Percentiles rank a stretch among this genome's conserved stretches.
Evolutionary conservation across 768 basidiomycete genomes (phyloP).

Genomic region (Dentipellis fragilis): DNA sequence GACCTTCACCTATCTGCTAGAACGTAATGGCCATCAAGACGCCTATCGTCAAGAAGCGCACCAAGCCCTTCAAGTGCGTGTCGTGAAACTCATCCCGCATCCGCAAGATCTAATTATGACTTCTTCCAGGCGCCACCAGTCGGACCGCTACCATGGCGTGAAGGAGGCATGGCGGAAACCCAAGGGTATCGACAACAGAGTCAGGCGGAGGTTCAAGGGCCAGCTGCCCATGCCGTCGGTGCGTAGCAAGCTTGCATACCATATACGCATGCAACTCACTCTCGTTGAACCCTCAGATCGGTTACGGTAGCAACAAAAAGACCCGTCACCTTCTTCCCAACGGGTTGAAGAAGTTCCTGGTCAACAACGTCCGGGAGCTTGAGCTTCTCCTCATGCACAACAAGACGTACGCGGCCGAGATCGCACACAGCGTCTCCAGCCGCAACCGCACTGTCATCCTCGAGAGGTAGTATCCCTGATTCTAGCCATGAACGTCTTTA

Average conservation of each 20-base stretch:
- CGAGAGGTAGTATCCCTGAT: constrained; percentile 46
- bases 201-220: constrained; percentile 90
- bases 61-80: constrained; percentile 89
- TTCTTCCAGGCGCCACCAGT: constrained; percentile 81
- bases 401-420: constrained; percentile 90
- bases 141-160: constrained; percentile 92
- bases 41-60: constrained; percentile 92
- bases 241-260: constrained; percentile 15
- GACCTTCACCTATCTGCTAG: constrained; percentile 6
- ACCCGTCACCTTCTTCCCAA: constrained; percentile 94
- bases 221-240: constrained; percentile 97
- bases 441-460: constrained; percentile 88
- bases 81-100: not conserved
- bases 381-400: constrained; percentile 98
- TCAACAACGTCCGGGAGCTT: constrained; percentile 88
- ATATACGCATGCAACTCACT: not conserved
- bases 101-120: not conserved
- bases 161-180: constrained; percentile 99
- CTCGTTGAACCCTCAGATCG: constrained; percentile 36
- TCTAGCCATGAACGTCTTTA: not conserved
- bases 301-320: constrained; percentile 91
- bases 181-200: constrained; percentile 99
- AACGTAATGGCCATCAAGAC: constrained; percentile 29
- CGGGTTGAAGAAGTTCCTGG: constrained; percentile 92
- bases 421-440: constrained; percentile 93